phyloP scores from a whole-genome alignment of 768 basidiomycete genomes.

The Thelephora ganbajun region DNA sequence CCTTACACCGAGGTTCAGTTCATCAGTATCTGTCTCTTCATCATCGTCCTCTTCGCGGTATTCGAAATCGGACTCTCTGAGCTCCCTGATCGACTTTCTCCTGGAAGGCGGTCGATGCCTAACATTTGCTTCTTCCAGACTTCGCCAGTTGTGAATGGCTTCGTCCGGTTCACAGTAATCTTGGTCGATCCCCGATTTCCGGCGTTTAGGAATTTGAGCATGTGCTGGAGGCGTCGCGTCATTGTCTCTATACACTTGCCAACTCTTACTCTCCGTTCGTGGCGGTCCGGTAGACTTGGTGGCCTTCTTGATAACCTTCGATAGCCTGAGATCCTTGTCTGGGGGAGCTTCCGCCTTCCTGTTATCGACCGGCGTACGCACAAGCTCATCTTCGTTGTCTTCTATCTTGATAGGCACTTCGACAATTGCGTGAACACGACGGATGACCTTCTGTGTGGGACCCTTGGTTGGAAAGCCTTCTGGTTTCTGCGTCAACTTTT shows the following conservation, averaged over 20 bases:
- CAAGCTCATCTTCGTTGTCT: constrained; percentile 27
- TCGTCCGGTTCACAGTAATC: background rate
- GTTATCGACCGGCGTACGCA: background rate
- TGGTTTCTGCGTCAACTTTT: background rate
- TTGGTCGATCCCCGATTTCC: background rate
- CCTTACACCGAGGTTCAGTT: too few species aligned
- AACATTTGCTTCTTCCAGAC: background rate
- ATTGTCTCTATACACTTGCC: background rate
- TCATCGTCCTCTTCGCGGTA: background rate
- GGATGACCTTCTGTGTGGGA: constrained; percentile 28
- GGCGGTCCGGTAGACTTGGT: background rate
- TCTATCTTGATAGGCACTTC: constrained; percentile 54
- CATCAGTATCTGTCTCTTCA: background rate
- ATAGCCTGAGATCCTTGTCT: background rate
- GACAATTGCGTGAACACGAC: constrained; percentile 47
- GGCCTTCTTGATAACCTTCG: background rate
- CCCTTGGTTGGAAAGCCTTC: background rate
- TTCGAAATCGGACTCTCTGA: background rate
- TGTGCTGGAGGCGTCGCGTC: background rate
- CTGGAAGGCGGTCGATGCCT: background rate
- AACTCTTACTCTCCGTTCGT: background rate
- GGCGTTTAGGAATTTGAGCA: background rate
- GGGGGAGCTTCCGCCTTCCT: background rate
- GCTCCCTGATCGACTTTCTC: background rate
- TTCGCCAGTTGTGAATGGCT: background rate